These are phyloP conservation scores for Syzygium malaccense DNA, from an alignment of 441 rosid species.

Conservation along the genomic window DNA sequence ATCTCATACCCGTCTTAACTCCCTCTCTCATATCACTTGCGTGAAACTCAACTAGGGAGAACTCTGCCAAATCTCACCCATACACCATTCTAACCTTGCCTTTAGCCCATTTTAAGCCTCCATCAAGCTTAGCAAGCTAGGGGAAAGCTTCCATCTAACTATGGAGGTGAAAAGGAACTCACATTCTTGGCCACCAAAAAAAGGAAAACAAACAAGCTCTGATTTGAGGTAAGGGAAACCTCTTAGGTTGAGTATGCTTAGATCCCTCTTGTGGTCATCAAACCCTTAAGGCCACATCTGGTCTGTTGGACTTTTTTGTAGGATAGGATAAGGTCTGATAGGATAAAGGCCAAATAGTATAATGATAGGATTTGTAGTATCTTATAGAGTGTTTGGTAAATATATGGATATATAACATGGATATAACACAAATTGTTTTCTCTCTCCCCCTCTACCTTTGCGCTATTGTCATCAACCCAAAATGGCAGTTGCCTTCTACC, in stretches of 20 bases:
- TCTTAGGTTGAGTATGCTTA: neutral
- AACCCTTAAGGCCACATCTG: neutral
- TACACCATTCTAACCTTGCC: neutral
- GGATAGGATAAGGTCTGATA: neutral
- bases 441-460: neutral
- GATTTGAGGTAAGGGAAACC: neutral
- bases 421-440: neutral
- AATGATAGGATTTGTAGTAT: neutral
- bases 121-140: neutral
- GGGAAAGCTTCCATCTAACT: neutral
- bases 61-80: neutral
- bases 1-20: neutral
- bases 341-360: neutral
- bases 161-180: neutral
- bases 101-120: neutral
- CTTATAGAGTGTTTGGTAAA: neutral
- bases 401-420: neutral
- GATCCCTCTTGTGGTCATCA: neutral
- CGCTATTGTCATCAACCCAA: neutral
- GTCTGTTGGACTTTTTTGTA: neutral
- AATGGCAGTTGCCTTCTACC: neutral
- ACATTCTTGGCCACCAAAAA: neutral
- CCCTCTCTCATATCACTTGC: neutral
- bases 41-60: neutral
- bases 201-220: neutral